These are phyloP conservation scores for Colletotrichum tropicicola DNA, from an alignment of 2,329 filamentous ascomycete genomes.

Conservation along the genomic window DNA sequence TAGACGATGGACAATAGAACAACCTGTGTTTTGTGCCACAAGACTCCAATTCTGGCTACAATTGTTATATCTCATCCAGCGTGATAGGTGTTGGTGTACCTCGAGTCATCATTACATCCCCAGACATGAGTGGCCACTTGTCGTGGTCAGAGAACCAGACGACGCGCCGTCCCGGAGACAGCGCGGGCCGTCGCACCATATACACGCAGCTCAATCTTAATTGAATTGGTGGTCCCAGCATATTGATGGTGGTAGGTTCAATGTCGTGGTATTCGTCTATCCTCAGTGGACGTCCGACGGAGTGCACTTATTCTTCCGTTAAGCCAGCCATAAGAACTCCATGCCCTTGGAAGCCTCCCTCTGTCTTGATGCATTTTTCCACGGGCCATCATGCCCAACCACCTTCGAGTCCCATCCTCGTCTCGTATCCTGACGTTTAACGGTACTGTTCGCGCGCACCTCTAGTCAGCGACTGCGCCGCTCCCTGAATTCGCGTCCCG, in stretches of 20 bases:
- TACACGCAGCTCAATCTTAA: neutral
- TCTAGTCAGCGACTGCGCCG: conserved; percentile 32
- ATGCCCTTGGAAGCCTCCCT: conserved; percentile 50
- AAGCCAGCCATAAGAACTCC: conserved; percentile 54
- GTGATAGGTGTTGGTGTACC: neutral
- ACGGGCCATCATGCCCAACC: conserved; percentile 40
- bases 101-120: conserved; percentile 25
- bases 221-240: neutral
- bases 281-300: conserved; percentile 51
- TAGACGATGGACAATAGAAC: conserved; percentile 38
- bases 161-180: neutral
- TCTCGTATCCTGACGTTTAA: conserved; percentile 39
- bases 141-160: conserved; percentile 1
- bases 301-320: conserved; percentile 49
- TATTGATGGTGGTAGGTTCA: conserved; percentile 37
- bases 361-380: conserved; percentile 49
- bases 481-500: neutral
- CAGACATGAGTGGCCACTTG: conserved; percentile 7
- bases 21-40: conserved; percentile 15
- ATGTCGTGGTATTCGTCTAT: conserved; percentile 55
- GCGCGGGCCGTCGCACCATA: neutral
- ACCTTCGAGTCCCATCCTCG: conserved; percentile 26
- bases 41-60: neutral
- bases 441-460: conserved; percentile 42
- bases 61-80: neutral